Evolutionary conservation across 192 early-diverging fungal genomes (phyloP), one percentile per base, ranked within the genome.

Genomic region (Coemansia furcata): DNA sequence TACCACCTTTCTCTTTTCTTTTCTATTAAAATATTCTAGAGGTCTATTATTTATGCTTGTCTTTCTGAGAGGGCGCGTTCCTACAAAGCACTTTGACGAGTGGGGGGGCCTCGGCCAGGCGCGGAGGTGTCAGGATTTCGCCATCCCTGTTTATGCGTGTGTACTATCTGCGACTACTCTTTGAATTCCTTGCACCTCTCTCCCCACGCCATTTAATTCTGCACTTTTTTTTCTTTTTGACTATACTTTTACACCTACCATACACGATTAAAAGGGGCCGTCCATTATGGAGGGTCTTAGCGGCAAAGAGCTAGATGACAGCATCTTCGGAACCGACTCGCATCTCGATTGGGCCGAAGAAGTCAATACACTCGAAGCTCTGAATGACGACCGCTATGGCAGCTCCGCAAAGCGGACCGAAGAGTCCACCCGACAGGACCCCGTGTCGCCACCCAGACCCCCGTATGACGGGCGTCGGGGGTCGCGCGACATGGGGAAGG

Each of bases 271-370:
- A 54, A 54, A 23, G 21, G 50, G 50, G 50, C 62, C 8, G 43
- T 60, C n/a, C 37, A 54, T 49, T 68, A 82, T 82, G 79, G 78
- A 68, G 60, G 37, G 71, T n/a, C 61, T 73, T 58, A 67, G 67
- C 35, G 71, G 64, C 14, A 67, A 82, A 58, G 79, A 76, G 43
- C 52, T 82, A 62, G 79, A 82, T 65, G 79, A 82, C 67, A 82
- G 79, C 71, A 70, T 82, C 61, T 82, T 82, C 65, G 68, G 68
- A 43, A 73, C 70, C 36, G 74, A 76, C n/a, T 52, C 68, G 9
- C 67, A 69, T 37, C 73, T 82, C 74, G 79, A 82, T 68, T 82
- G 79, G 79, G 79, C 79, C 55, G 79, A 82, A 19, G 79, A 82
- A 46, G 74, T 69, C 15, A 76, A 68, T 49, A 64, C 62, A 29